phyloP scores from a whole-genome alignment of 2,329 filamentous ascomycete species.

The Neodidymelliopsis sp. region DNA sequence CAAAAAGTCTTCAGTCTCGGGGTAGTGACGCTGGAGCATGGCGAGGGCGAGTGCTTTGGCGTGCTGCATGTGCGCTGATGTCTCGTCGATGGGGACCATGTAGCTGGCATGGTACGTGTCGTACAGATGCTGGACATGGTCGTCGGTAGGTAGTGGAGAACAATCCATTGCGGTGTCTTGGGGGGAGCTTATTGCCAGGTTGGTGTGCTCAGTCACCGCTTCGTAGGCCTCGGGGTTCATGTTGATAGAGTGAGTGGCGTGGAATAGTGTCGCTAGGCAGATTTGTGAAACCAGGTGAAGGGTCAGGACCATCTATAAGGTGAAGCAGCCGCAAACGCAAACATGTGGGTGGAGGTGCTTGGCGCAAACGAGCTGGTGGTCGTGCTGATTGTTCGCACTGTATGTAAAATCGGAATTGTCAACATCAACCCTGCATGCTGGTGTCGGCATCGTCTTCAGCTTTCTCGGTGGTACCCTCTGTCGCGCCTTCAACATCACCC shows the following conservation, averaged over 20 bases:
- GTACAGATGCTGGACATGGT: slow-evolving; percentile 19
- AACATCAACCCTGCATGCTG: slow-evolving; percentile 9
- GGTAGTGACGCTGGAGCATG: slow-evolving; percentile 36
- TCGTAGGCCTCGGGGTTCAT: too few relatives aligned
- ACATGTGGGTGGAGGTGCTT: neutral
- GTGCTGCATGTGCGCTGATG: slow-evolving; percentile 22
- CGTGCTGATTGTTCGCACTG: neutral
- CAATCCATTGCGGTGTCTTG: slow-evolving; percentile 5
- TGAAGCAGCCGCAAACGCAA: too few relatives aligned
- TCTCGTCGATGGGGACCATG: slow-evolving; percentile 6
- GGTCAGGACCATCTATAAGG: too few relatives aligned
- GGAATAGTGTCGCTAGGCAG: neutral
- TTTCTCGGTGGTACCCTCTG: neutral
- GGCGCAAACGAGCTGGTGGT: neutral
- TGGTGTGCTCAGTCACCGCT: neutral
- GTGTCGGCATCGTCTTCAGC: slow-evolving; percentile 1
- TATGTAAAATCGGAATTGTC: neutral
- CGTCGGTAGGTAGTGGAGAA: neutral
- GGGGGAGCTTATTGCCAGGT: slow-evolving; percentile 11
- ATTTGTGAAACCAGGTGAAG: too few relatives aligned
- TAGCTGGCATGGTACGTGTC: slow-evolving; percentile 21
- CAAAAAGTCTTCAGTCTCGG: slow-evolving; percentile 25
- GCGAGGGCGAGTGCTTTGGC: slow-evolving; percentile 27
- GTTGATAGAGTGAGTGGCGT: too few relatives aligned
- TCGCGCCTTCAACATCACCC: neutral